Evolutionary conservation across 345 rosid species (phyloP), one percentile per base, ranked within the genome.

Genomic region (Microthlaspi erraticum): DNA sequence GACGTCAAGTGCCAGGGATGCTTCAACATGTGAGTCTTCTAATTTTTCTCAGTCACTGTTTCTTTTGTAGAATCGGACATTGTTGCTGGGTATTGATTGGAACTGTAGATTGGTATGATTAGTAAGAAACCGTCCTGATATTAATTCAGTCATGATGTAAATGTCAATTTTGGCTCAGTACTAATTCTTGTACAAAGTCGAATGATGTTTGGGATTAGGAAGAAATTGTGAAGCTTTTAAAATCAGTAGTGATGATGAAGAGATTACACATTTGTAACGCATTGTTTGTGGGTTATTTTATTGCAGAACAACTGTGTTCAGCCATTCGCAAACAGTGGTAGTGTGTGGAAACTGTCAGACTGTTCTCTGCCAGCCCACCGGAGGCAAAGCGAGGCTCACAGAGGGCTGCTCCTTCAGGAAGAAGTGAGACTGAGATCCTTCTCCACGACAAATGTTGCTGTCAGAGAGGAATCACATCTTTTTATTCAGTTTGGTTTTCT

Each of bases 241-340:
- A 12, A 39, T 39, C 29, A 49, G 31, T 37, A 33, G 32, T 59
- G 16, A 17, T 48, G 33, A 26, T 46, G 4, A 54, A 49, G 34
- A 50, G 48, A 26, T 12, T 12, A 26, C 14, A 5, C 10, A 3
- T 11, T 6, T 0, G 37, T 42, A 23, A 34, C 7, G 5, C 7
- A 2, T 55, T 55, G 20, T 10, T 50, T 32, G 32, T 46, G 7
- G 26, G 1, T 1, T 12, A 26, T 36, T 1, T 1, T 37, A 14
- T 23, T 61, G 78, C 73, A 83, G 87, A 74, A 81, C 87, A 2
- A 81, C 85, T 0, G 85, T 83, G 34, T 83, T 83, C 51, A 83
- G 85, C 72, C 87, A 83, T 76, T 83, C 85, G 8, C 85, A 83
- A 63, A 81, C 87, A 2, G 85, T 81, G 29, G 87, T 81, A 18